Conservation (phyloP, 495 filamentous ascomycete species). For the Lentithecium fluviatile region DNA sequence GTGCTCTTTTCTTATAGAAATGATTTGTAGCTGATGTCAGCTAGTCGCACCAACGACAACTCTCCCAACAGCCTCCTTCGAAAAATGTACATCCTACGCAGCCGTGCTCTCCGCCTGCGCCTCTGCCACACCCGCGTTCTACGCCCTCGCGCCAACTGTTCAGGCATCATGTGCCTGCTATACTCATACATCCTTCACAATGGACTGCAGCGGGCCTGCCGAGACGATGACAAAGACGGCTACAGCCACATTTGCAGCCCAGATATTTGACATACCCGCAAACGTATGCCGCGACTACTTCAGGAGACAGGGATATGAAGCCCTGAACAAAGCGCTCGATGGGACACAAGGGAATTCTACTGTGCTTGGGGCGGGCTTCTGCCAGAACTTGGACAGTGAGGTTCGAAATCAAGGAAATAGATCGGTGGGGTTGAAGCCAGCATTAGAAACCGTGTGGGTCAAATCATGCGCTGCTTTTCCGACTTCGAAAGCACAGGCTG, state of each 20-base stretch:
- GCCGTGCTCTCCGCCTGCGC: not conserved
- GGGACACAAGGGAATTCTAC: not conserved
- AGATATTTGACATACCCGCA: not conserved
- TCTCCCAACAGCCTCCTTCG: not conserved
- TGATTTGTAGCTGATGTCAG: no score
- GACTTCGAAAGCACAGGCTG: no score
- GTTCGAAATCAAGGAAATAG: not conserved
- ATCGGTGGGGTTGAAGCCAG: no score
- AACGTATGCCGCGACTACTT: not conserved
- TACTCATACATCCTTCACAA: not conserved
- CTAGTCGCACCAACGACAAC: not conserved
- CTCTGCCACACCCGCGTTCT: not conserved
- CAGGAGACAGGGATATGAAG: not conserved
- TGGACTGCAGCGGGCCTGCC: not conserved
- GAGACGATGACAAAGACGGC: not conserved
- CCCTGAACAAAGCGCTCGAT: not conserved
- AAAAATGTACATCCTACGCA: not conserved
- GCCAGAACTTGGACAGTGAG: not conserved
- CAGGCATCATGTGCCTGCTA: conserved; percentile 1
- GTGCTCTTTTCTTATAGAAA: no score
- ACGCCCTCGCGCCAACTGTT: not conserved
- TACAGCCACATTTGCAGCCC: not conserved
- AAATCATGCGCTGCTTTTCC: no score
- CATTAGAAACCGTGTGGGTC: no score
- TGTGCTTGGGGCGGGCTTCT: not conserved